These are phyloP conservation scores for Pyrenula aspistea DNA, from an alignment of 495 filamentous ascomycete species.

Conservation along the genomic window DNA sequence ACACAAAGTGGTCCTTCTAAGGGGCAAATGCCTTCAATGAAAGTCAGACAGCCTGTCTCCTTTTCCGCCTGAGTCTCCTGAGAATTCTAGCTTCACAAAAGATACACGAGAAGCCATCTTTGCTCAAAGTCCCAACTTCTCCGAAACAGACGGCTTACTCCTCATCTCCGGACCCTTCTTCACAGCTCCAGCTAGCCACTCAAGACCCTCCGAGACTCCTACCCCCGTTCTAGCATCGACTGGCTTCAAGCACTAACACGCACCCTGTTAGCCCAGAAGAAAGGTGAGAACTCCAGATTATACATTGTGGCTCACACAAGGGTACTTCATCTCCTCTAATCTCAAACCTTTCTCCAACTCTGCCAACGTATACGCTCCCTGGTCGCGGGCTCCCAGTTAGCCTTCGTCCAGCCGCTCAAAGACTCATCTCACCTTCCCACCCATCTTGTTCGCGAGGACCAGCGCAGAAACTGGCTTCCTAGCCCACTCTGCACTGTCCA, in stretches of 20 bases:
- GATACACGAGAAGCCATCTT: too few relatives aligned
- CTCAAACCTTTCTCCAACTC: neutral
- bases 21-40: too few relatives aligned
- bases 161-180: slow-evolving; percentile 10
- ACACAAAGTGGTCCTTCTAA: too few relatives aligned
- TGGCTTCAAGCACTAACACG: neutral
- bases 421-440: neutral
- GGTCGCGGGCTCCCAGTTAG: neutral
- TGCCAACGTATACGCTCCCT: neutral
- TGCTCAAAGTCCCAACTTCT: too few relatives aligned
- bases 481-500: neutral
- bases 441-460: neutral
- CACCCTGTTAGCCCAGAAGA: neutral
- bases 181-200: slow-evolving; percentile 11
- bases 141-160: slow-evolving; percentile 3
- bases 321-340: neutral
- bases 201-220: neutral
- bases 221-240: neutral
- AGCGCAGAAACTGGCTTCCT: too few relatives aligned
- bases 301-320: neutral
- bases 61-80: too few relatives aligned
- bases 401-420: neutral
- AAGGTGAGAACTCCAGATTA: neutral
- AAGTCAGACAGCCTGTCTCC: too few relatives aligned
- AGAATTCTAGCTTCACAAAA: too few relatives aligned